Evolutionary conservation across 148 eudicot genomes (phyloP).

Genomic region (Silene conica): DNA sequence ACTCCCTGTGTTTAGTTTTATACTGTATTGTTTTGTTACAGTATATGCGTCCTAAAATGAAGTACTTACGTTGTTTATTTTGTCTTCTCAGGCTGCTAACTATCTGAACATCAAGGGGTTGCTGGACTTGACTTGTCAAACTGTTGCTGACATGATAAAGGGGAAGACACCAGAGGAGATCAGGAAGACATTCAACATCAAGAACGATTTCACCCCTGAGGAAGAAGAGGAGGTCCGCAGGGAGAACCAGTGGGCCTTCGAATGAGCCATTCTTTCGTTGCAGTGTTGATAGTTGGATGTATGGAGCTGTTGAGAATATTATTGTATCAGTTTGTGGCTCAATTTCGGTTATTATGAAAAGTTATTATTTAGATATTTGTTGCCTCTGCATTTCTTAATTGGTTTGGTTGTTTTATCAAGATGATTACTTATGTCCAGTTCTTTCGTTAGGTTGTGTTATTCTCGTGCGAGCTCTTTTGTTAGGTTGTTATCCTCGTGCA

Average conservation of each 20-base stretch:
- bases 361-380: no score
- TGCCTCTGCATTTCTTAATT: no score
- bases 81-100: constrained; percentile 49
- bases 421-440: no score
- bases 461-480: no score
- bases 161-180: constrained; percentile 75
- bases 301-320: constrained; percentile 21
- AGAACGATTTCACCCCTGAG: constrained; percentile 59
- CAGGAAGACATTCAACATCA: constrained; percentile 58
- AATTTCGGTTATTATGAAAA: no score
- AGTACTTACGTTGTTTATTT: background rate
- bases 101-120: constrained; percentile 55
- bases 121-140: constrained; percentile 62
- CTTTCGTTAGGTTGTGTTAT: no score
- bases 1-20: no score
- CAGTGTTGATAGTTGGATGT: constrained; percentile 22
- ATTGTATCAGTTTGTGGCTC: no score
- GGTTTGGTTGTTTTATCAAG: no score
- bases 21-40: no score
- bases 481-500: no score
- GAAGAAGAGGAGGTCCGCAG: constrained; percentile 62
- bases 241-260: constrained; percentile 73
- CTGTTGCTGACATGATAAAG: constrained; percentile 70
- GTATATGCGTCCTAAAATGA: no score
- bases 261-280: constrained; percentile 20